Base-by-base conservation (phyloP, 73 alveolate species). In the Vitrella brassicaformis region DNA sequence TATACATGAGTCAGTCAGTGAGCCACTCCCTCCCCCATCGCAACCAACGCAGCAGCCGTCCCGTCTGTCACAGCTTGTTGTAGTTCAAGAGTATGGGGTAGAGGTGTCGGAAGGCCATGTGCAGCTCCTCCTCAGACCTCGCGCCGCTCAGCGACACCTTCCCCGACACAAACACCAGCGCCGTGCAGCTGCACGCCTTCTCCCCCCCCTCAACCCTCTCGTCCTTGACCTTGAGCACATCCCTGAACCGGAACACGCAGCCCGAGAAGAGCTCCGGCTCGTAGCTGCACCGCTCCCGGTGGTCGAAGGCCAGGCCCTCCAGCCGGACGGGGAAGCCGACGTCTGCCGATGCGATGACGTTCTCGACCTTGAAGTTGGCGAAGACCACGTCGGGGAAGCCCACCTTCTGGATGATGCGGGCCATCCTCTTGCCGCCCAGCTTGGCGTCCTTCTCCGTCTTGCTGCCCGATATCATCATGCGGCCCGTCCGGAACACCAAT, bases 261-360 rank as follows among this genome's bases (percentile, higher is more conserved):
- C 99, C 99, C 29, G 99, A 98, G 83, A 95, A 95, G 31, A 92
- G 72, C 75, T 96, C 99, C 10, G 99, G 98, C 56, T 94, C 98
- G 87, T 94, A 96, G 67, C 83, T 71, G 64, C 93, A 81, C 81
- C 81, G 86, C 25, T 80, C 72, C 69, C 71, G 75, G 76, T 87
- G 92, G 47, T 71, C 72, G 70, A 72, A 29, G 70, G 81, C 67
- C 30, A 95, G 88, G 29, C 87, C 87, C 28, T 87, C 96, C 32
- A 95, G 93, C 56, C 89, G 72, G 29, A 95, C 87, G 72, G 94
- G 94, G 85, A 91, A 91, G 71, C 91, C 80, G 26, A 92, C 88
- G 72, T 90, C 97, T 56, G 89, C 87, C 66, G 95, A 86, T 27
- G 94, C 98, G 25, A 94, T 95, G 27, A 95, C 87, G 77, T 93